These are phyloP conservation scores for Sonneratia caseolaris DNA, from an alignment of 345 rosid species.

Conservation along the genomic window DNA sequence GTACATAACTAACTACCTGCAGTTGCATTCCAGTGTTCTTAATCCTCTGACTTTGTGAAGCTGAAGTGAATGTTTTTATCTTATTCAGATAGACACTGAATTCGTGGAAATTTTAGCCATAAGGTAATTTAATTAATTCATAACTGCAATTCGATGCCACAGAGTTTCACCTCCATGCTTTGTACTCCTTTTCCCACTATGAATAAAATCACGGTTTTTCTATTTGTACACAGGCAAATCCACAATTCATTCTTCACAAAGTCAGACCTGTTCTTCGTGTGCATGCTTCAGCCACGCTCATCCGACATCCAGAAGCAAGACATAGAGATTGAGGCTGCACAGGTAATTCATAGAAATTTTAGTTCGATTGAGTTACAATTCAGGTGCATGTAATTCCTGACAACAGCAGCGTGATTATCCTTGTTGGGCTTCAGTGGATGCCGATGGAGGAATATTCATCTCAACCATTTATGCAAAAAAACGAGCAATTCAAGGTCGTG, in stretches of 20 bases:
- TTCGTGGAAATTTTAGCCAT: slow-evolving; percentile 31
- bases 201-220: not conserved
- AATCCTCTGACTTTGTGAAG: not conserved
- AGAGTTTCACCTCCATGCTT: not conserved
- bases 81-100: slow-evolving; percentile 28
- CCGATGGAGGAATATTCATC: slow-evolving; percentile 46
- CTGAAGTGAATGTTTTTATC: slow-evolving; percentile 1
- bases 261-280: slow-evolving; percentile 33
- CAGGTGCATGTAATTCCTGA: not conserved
- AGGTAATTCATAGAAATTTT: slow-evolving; percentile 13
- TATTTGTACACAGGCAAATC: slow-evolving; percentile 20
- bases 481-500: slow-evolving; percentile 35
- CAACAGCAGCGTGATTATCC: not conserved
- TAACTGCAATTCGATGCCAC: not conserved
- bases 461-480: slow-evolving; percentile 36
- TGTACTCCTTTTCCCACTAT: not conserved
- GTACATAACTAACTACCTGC: not conserved
- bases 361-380: not conserved
- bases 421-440: slow-evolving; percentile 54
- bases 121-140: slow-evolving; percentile 17
- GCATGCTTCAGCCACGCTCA: slow-evolving; percentile 27
- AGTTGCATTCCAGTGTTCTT: not conserved
- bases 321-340: slow-evolving; percentile 29
- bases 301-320: slow-evolving; percentile 24
- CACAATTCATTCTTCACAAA: slow-evolving; percentile 29